Conservation (phyloP, 2,329 filamentous ascomycete species). For the Cercospora zeae-maydis region DNA sequence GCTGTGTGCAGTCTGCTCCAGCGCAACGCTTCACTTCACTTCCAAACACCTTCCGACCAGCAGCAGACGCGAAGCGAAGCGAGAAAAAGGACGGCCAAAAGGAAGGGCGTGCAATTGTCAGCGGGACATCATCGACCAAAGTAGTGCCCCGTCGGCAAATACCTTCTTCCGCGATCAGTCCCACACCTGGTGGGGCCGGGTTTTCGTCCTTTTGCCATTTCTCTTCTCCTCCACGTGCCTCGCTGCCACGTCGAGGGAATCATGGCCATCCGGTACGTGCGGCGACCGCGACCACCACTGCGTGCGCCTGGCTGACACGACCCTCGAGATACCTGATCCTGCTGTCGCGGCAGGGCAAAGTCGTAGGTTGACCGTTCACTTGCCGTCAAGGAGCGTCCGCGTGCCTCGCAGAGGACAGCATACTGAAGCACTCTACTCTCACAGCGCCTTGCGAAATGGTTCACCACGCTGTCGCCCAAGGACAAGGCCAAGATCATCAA, state of each 20-base stretch:
- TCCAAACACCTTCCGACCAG: neutral
- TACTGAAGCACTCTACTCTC: constrained; percentile 17
- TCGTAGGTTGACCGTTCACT: constrained; percentile 60
- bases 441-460: constrained; percentile 98
- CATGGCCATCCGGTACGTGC: constrained; percentile 56
- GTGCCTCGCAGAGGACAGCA: constrained; percentile 3
- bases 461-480: constrained; percentile 92
- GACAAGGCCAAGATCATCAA: constrained; percentile 99
- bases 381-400: constrained; percentile 16
- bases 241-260: neutral
- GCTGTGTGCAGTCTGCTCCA: neutral
- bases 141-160: neutral
- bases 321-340: constrained; percentile 83
- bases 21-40: neutral
- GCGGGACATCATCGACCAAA: constrained; percentile 3
- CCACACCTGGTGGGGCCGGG: neutral
- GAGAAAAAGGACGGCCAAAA: neutral
- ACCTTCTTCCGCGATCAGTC: constrained; percentile 3
- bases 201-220: constrained; percentile 3
- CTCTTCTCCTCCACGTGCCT: constrained; percentile 4
- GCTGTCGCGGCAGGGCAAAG: constrained; percentile 97
- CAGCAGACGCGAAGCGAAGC: neutral
- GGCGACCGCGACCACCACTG: neutral
- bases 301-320: constrained; percentile 19
- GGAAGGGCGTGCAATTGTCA: neutral